A percentile compares a stretch with the other conserved stretches of the same genome.
Evolutionary conservation across 2,329 filamentous ascomycete genomes (phyloP).

Genomic region (Fusarium tuaranense): DNA sequence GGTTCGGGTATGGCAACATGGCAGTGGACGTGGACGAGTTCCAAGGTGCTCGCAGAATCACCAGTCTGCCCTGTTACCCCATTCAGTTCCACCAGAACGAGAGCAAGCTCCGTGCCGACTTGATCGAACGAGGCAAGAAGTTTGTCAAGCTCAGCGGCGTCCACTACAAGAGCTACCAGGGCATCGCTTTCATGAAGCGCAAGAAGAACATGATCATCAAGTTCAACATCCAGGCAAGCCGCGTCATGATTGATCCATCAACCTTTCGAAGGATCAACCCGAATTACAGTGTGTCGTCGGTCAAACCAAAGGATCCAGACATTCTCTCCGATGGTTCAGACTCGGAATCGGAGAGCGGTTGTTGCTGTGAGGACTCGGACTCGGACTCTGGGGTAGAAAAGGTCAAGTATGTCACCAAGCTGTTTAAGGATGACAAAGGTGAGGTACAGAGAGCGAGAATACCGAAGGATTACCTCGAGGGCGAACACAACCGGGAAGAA

Average conservation of each 20-base stretch:
- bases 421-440: conserved; percentile 60
- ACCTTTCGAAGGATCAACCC: conserved; percentile 87
- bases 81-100: conserved; percentile 83
- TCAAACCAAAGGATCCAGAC: conserved; percentile 79
- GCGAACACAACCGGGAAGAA: conserved; percentile 56
- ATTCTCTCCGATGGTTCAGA: conserved; percentile 63
- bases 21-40: conserved; percentile 78
- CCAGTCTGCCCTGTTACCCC: conserved; percentile 80
- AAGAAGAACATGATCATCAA: conserved; percentile 74
- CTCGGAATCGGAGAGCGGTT: conserved; percentile 54
- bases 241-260: conserved; percentile 88
- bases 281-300: conserved; percentile 82
- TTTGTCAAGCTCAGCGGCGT: conserved; percentile 86
- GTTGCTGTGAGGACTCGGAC: conserved; percentile 55
- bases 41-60: conserved; percentile 85
- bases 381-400: conserved; percentile 55
- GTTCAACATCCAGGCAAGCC: conserved; percentile 86
- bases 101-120: conserved; percentile 69
- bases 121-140: conserved; percentile 85
- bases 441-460: conserved; percentile 49
- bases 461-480: conserved; percentile 46
- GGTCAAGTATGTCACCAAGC: conserved; percentile 63
- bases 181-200: conserved; percentile 87
- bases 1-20: conserved; percentile 81
- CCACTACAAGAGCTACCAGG: conserved; percentile 85